A percentile compares a stretch with the other conserved stretches of the same genome.
Conservation (phyloP, 73 alveolate species). For the Halteria grandinella region DNA sequence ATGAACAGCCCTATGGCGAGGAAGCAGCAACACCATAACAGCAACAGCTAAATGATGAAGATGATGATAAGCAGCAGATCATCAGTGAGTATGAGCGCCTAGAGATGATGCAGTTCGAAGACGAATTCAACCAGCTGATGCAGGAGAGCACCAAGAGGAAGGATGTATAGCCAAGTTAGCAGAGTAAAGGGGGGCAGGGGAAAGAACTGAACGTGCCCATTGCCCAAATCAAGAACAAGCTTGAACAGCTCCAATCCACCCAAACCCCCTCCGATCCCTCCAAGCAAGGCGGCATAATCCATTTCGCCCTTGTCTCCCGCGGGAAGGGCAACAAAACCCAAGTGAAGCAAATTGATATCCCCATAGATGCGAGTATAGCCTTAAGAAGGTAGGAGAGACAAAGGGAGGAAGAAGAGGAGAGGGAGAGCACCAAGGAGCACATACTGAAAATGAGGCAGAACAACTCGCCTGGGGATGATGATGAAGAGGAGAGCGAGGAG, state of each 20-base stretch:
- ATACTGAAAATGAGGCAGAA: slow-evolving; percentile 41
- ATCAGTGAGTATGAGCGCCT: slow-evolving; percentile 12
- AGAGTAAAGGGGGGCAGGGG: slow-evolving; percentile 2
- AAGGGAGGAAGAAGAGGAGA: slow-evolving; percentile 53
- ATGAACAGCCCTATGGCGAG: no score
- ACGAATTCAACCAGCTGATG: slow-evolving; percentile 32
- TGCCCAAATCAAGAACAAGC: slow-evolving; percentile 26
- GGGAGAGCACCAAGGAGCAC: slow-evolving; percentile 41
- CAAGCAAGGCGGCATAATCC: no score
- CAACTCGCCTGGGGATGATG: no score
- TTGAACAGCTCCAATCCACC: slow-evolving; percentile 6
- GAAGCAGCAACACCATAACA: not conserved
- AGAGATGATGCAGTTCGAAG: slow-evolving; percentile 27
- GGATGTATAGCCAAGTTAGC: no score
- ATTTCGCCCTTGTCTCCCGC: slow-evolving; percentile 45
- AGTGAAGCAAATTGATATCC: slow-evolving; percentile 43
- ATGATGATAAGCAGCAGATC: slow-evolving; percentile 5
- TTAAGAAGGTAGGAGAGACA: slow-evolving; percentile 32
- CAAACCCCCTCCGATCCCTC: not conserved
- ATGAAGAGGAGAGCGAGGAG: no score
- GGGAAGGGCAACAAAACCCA: slow-evolving; percentile 53
- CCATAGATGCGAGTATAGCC: slow-evolving; percentile 24
- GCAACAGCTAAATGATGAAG: slow-evolving; percentile 27
- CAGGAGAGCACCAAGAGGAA: slow-evolving; percentile 29
- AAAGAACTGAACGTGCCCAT: slow-evolving; percentile 37